These are phyloP conservation scores for Kandelia obovata DNA, from an alignment of 345 rosid species.

Conservation along the genomic window DNA sequence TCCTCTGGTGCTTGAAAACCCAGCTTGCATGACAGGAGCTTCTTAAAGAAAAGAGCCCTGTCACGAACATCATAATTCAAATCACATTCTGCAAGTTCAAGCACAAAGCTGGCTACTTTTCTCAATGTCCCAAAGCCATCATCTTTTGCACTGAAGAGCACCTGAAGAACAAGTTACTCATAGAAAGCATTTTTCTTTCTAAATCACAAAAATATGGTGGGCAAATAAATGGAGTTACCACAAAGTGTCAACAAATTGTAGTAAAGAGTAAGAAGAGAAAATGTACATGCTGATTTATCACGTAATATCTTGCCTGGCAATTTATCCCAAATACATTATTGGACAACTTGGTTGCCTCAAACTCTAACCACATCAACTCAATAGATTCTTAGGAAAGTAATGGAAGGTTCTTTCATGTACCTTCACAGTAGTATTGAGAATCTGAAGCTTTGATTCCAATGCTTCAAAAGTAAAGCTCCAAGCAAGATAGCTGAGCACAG, in stretches of 20 bases:
- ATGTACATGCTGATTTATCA: not conserved
- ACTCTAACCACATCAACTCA: not conserved
- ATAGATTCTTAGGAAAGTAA: not conserved
- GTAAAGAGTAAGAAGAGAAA: not conserved
- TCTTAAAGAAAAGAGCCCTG: conserved; percentile 75
- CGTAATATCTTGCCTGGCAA: not conserved
- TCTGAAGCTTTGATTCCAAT: conserved; percentile 84
- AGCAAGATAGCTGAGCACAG: conserved; percentile 80
- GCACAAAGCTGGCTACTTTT: conserved; percentile 58
- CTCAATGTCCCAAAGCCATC: conserved; percentile 49
- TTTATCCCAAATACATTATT: not conserved
- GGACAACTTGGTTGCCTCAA: not conserved
- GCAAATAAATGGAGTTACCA: conserved; percentile 12
- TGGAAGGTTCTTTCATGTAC: conserved; percentile 29
- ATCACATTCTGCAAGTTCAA: conserved; percentile 87
- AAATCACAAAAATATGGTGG: conserved; percentile 9
- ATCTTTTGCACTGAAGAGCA: conserved; percentile 43
- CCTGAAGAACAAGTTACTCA: conserved; percentile 35
- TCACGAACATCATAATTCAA: conserved; percentile 85
- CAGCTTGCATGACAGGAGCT: conserved; percentile 40
- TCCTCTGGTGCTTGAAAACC: conserved; percentile 38
- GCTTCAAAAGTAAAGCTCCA: conserved; percentile 85
- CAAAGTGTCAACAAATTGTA: not conserved
- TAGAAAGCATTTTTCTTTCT: conserved; percentile 6
- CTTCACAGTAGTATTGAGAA: conserved; percentile 72